phyloP scores from a whole-genome alignment of 257 asterid genomes.

The Ligustrum vulgare region DNA sequence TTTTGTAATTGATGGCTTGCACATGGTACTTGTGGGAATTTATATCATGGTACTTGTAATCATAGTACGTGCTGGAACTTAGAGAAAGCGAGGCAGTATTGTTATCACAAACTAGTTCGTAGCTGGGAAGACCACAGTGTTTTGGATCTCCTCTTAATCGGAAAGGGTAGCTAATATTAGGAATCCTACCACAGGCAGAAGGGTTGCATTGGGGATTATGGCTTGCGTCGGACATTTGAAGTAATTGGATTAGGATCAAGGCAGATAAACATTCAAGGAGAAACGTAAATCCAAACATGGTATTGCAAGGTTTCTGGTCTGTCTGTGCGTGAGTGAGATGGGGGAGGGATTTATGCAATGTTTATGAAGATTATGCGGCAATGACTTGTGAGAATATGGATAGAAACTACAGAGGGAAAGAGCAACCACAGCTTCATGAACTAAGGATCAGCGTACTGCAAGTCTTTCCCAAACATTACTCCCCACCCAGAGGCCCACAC shows the following conservation, averaged over 20 bases:
- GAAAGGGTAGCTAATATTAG: slow-evolving; percentile 36
- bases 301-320: too few species aligned
- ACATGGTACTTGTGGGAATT: slow-evolving; percentile 16
- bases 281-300: too few species aligned
- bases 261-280: not conserved
- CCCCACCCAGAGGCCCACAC: too few species aligned
- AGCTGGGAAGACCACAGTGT: not conserved
- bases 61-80: too few species aligned
- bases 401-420: not conserved
- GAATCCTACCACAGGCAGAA: slow-evolving; percentile 32
- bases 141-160: slow-evolving; percentile 26
- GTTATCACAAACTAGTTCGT: slow-evolving; percentile 29
- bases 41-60: too few species aligned
- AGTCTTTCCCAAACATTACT: too few species aligned
- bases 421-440: not conserved
- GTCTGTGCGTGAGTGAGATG: too few species aligned
- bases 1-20: slow-evolving; percentile 22
- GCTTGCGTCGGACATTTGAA: not conserved
- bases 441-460: not conserved
- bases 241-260: not conserved
- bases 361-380: not conserved
- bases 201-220: not conserved
- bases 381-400: not conserved
- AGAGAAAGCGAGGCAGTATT: slow-evolving; percentile 9
- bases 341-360: too few species aligned